Evolutionary conservation across 345 rosid genomes (phyloP).

Genomic region (Bruguiera parviflora): DNA sequence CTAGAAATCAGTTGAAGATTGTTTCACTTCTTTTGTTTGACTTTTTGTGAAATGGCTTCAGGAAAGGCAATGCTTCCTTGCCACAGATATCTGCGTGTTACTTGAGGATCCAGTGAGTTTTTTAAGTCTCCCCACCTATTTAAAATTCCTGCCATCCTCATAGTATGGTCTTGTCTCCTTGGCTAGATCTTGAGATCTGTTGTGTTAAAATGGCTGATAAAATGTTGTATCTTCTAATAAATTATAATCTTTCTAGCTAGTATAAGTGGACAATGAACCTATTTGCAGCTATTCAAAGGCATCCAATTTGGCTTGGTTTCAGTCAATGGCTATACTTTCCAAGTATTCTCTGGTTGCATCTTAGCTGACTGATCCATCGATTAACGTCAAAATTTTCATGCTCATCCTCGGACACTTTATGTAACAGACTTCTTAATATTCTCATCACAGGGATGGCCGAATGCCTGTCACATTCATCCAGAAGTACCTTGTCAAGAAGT

Average conservation of each 20-base stretch:
- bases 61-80: slow-evolving; percentile 71
- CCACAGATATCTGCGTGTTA: slow-evolving; percentile 81
- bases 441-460: slow-evolving; percentile 63
- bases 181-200: neutral
- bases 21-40: slow-evolving; percentile 9
- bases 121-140: slow-evolving; percentile 6
- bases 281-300: too few relatives aligned
- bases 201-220: neutral
- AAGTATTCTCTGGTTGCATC: neutral
- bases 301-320: neutral
- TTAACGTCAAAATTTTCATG: neutral
- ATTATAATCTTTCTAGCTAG: too few relatives aligned
- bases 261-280: too few relatives aligned
- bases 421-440: slow-evolving; percentile 4
- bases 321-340: neutral
- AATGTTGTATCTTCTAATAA: too few relatives aligned
- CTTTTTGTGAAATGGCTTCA: slow-evolving; percentile 37
- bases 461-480: slow-evolving; percentile 75
- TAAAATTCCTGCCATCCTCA: neutral
- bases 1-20: neutral
- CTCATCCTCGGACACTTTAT: neutral
- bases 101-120: slow-evolving; percentile 75
- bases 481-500: slow-evolving; percentile 76
- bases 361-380: neutral
- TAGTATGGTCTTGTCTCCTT: neutral